Conservation (phyloP, 192 early-diverging fungal genomes). For the Fimicolochytrium jonesii region DNA sequence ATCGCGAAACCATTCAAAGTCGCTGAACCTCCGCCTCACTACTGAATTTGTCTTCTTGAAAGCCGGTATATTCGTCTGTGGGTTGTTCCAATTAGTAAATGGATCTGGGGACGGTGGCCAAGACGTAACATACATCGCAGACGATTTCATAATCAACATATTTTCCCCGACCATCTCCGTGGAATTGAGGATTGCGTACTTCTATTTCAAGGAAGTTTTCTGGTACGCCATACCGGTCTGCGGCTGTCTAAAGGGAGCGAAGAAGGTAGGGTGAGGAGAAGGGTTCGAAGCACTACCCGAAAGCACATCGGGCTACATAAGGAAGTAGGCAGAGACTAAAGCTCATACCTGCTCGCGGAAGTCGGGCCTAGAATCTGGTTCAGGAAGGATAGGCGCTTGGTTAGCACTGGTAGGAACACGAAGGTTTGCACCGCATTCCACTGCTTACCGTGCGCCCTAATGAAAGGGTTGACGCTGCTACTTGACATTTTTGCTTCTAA, state of each 20-base stretch:
- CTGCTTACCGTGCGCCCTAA: constrained; percentile 11
- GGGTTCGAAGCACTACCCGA: neutral
- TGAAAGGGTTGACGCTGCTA: constrained; percentile 17
- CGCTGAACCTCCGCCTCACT: constrained; percentile 90
- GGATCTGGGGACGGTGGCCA: neutral
- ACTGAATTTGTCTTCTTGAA: constrained; percentile 82
- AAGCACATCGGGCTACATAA: neutral
- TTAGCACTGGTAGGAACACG: too few relatives aligned
- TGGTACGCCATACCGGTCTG: constrained; percentile 77
- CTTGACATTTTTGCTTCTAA: too few relatives aligned
- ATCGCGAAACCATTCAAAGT: constrained; percentile 99
- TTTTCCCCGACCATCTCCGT: constrained; percentile 76
- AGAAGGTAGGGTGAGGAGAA: neutral
- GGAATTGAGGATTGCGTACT: constrained; percentile 82
- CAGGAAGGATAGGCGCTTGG: too few relatives aligned
- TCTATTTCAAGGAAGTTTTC: constrained; percentile 98
- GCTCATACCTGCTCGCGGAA: constrained; percentile 40
- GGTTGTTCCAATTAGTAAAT: neutral
- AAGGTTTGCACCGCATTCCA: too few relatives aligned
- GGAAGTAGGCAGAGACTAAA: neutral
- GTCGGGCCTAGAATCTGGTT: too few relatives aligned
- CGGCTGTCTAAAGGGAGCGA: constrained; percentile 31
- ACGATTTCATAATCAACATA: constrained; percentile 96
- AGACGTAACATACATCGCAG: constrained; percentile 81
- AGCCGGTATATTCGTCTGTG: constrained; percentile 89